Evolutionary conservation across 1,139 yeast genomes (phyloP), one percentile per base, ranked within the genome.

Genomic region (Torulaspora globosa): DNA sequence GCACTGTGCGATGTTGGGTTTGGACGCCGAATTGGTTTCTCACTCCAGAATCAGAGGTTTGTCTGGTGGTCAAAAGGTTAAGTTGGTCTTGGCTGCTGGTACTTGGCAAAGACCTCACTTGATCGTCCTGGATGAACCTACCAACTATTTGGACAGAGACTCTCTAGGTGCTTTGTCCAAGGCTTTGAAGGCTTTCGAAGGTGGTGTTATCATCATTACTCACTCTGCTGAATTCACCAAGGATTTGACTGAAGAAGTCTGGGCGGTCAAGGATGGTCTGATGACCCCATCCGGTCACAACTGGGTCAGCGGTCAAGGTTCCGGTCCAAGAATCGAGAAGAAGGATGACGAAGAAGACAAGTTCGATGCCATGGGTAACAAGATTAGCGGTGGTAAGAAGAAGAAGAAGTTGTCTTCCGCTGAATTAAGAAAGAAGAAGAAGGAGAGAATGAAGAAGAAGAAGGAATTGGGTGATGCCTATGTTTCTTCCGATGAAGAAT

Each of bases 361-460:
- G 78, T 90, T 92, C 78, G 98, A 92, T 78, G 98, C 97, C 68
- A 87, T 92, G 94, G 98, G 98, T 81, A 92, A 92, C 96, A 92
- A 92, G 94, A 82, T 92, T 75, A 90, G 88, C 66, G 77, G 85
- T 71, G 88, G 79, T 72, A 88, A 89, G 87, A 92, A 92, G 94
- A 90, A 86, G 84, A 80, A 80, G 76, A 92, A 90, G 86, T 82
- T 92, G 72, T 85, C 97, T 62, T 90, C 97, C 70, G 97, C 98
- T 62, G 98, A 92, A 77, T 81, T 92, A 74, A 87, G 98, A 83
- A 92, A 92, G 96, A 92, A 92, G 96, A 92, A 92, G 97, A 92
- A 92, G 96, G 98, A 92, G 80, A 89, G 98, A 84, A 90, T 92
- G 97, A 88, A 86, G 87, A 92, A 90, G 94, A 92, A 92, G 97